These are phyloP conservation scores for Didymella keratinophila DNA, from an alignment of 2,329 filamentous ascomycete species.

Conservation along the genomic window DNA sequence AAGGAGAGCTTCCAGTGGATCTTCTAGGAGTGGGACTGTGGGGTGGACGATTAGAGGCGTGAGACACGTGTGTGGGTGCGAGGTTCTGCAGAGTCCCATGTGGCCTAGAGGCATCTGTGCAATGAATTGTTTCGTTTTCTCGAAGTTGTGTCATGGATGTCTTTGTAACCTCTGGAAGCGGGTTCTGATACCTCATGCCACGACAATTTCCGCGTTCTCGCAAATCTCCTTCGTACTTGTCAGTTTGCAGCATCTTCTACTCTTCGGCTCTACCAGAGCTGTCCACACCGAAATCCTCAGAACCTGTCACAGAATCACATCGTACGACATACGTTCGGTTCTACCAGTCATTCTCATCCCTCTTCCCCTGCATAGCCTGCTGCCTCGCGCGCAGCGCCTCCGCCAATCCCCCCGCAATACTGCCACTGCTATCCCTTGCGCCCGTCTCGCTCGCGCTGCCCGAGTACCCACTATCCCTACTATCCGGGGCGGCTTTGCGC, in stretches of 20 bases:
- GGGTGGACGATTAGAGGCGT: not conserved
- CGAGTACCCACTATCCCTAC: conserved; percentile 69
- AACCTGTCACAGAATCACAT: no score
- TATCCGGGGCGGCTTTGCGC: conserved; percentile 74
- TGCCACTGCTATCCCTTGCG: conserved; percentile 52
- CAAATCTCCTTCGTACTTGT: not conserved
- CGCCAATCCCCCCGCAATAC: conserved; percentile 59
- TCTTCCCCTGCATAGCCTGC: conserved; percentile 57
- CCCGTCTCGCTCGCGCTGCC: conserved; percentile 50
- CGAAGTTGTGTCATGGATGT: not conserved
- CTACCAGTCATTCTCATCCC: conserved; percentile 49
- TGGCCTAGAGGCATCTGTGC: conserved; percentile 15
- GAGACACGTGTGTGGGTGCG: not conserved
- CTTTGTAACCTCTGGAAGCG: no score
- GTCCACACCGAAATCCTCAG: not conserved
- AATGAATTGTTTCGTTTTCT: not conserved
- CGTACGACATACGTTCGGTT: not conserved
- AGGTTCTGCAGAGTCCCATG: not conserved
- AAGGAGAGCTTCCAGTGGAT: conserved; percentile 72
- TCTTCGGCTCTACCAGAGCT: not conserved
- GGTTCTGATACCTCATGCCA: not conserved
- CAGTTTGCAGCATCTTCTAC: not conserved
- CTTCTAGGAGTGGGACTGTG: conserved; percentile 53
- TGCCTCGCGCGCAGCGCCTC: conserved; percentile 59
- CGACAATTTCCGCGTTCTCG: not conserved